Evolutionary conservation across 441 rosid species (phyloP).

Genomic region (Croton laevigatus): DNA sequence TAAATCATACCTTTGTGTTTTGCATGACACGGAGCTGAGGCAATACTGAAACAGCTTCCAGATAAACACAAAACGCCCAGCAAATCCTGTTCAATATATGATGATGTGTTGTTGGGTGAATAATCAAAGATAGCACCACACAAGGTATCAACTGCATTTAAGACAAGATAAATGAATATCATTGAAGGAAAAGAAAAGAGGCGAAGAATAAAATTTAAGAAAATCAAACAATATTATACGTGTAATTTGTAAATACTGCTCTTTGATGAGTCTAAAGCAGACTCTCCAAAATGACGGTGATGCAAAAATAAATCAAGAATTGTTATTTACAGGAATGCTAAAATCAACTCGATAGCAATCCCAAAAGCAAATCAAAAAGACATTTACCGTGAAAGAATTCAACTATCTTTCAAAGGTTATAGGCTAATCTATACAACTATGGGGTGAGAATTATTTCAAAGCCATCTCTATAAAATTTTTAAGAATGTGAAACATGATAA

Average conservation of each 20-base stretch:
- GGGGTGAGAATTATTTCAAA: background rate
- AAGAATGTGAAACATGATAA: background rate
- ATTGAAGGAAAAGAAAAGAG: background rate
- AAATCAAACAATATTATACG: background rate
- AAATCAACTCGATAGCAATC: background rate
- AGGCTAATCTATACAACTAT: background rate
- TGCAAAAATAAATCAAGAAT: background rate
- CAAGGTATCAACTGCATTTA: slow-evolving; percentile 77
- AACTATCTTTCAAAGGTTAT: background rate
- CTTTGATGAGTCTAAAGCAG: background rate
- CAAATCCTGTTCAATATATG: slow-evolving; percentile 63
- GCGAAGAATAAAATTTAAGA: background rate
- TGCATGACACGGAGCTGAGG: slow-evolving; percentile 97
- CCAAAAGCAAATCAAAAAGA: background rate
- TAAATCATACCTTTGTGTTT: slow-evolving; percentile 69
- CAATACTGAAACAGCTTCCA: slow-evolving; percentile 89
- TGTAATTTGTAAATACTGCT: background rate
- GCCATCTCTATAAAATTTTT: background rate
- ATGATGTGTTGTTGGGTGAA: slow-evolving; percentile 86
- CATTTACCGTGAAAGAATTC: background rate
- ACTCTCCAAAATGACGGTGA: background rate
- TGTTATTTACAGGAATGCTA: background rate
- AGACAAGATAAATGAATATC: background rate
- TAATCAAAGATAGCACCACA: slow-evolving; percentile 61
- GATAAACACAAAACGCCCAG: slow-evolving; percentile 92